Evolutionary conservation across 2,329 filamentous ascomycete genomes (phyloP).

Genomic region (Neophaeococcomyces mojaviensis): DNA sequence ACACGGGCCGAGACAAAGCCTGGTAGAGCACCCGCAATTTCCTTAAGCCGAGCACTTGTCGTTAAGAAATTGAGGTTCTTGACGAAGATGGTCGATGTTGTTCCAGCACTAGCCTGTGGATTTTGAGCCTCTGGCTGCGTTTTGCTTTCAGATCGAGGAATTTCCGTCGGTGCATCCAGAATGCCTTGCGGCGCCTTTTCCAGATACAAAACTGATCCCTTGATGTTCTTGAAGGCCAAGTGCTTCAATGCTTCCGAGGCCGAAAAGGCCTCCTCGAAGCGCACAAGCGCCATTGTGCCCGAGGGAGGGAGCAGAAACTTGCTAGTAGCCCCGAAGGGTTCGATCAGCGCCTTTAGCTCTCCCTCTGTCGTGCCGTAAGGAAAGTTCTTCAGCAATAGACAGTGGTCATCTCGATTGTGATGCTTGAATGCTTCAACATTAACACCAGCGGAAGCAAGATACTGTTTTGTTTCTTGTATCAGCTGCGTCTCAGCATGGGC

Average conservation of each 20-base stretch:
- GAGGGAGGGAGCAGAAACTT: constrained; percentile 85
- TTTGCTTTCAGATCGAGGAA: background rate
- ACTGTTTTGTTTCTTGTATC: constrained; percentile 92
- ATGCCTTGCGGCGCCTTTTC: constrained; percentile 87
- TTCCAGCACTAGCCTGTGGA: background rate
- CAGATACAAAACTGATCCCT: constrained; percentile 82
- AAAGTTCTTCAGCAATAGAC: constrained; percentile 92
- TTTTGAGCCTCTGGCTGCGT: background rate
- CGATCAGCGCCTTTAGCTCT: constrained; percentile 72
- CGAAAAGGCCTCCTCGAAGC: constrained; percentile 71
- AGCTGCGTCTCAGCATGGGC: constrained; percentile 92
- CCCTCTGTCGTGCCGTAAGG: constrained; percentile 72
- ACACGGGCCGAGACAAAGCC: constrained; percentile 85
- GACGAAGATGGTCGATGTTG: constrained; percentile 73
- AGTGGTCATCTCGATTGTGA: constrained; percentile 72
- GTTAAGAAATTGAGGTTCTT: constrained; percentile 92
- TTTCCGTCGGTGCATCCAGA: constrained; percentile 45
- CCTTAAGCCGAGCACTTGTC: constrained; percentile 65
- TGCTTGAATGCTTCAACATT: constrained; percentile 88
- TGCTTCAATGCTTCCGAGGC: constrained; percentile 76
- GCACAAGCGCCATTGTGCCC: constrained; percentile 87
- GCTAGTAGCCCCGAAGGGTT: constrained; percentile 74
- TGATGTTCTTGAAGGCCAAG: constrained; percentile 82
- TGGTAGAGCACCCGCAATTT: constrained; percentile 71
- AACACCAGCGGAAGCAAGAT: constrained; percentile 79